These are phyloP conservation scores for Sugiyamaella castrensis DNA, from an alignment of 1,139 yeast genomes.

Conservation along the genomic window DNA sequence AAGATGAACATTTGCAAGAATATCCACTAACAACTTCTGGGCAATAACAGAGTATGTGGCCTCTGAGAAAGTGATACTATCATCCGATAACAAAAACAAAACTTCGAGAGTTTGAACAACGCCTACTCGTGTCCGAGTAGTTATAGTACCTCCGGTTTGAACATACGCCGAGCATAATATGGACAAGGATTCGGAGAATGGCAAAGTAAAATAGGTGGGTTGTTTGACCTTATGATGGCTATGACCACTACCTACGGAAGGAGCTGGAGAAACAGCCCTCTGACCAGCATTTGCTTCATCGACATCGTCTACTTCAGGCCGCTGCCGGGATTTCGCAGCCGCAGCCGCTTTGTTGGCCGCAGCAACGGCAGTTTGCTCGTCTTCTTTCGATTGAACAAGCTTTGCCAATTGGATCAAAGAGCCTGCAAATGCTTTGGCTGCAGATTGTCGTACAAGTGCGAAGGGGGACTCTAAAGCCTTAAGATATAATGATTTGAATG, in stretches of 20 bases:
- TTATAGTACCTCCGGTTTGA: conserved; percentile 16
- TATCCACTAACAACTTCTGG: conserved; percentile 24
- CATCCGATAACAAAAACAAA: conserved; percentile 23
- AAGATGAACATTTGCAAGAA: conserved; percentile 24
- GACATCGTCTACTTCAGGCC: conserved; percentile 20
- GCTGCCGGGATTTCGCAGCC: conserved; percentile 15
- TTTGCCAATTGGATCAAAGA: conserved; percentile 26
- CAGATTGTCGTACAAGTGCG: conserved; percentile 33
- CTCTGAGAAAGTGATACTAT: conserved; percentile 28
- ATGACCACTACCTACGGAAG: conserved; percentile 12
- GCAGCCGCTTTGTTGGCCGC: conserved; percentile 18
- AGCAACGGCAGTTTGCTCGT: conserved; percentile 16
- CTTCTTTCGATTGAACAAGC: conserved; percentile 26
- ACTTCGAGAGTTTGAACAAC: conserved; percentile 31
- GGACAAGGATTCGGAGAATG: conserved; percentile 26
- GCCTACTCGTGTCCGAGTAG: conserved; percentile 31
- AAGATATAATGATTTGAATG: conserved; percentile 27
- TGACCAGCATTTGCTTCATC: conserved; percentile 21
- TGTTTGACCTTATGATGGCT: conserved; percentile 17
- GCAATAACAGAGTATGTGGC: conserved; percentile 29
- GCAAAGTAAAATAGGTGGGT: conserved; percentile 17
- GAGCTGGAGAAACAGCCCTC: conserved; percentile 16
- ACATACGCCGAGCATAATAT: conserved; percentile 23
- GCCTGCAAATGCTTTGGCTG: conserved; percentile 34
- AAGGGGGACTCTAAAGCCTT: conserved; percentile 34